Evolutionary conservation across 2,329 filamentous ascomycete species (phyloP).

Genomic region (Monosporascus sp.): DNA sequence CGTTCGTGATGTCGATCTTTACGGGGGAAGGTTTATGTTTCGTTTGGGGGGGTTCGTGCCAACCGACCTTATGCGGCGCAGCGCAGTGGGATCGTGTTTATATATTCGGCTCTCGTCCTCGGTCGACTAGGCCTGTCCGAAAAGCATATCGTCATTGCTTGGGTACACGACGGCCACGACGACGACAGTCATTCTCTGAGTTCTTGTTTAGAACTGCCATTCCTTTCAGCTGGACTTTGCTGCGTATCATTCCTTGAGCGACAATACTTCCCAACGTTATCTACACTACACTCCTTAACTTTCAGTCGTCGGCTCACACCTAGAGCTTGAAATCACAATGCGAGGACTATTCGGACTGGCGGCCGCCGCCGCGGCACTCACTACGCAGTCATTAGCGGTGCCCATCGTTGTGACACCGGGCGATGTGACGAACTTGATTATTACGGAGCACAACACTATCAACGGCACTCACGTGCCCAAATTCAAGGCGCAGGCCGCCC

Average conservation of each 20-base stretch:
- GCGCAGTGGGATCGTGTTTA: neutral
- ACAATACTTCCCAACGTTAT: neutral
- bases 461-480: conserved; percentile 27
- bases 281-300: neutral
- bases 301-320: neutral
- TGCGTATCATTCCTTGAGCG: neutral
- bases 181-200: neutral
- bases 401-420: conserved; percentile 28
- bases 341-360: conserved; percentile 19
- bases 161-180: neutral
- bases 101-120: neutral
- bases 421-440: conserved; percentile 25
- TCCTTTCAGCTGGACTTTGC: neutral
- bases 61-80: too few species aligned
- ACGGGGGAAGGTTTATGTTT: neutral
- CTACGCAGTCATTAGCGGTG: conserved; percentile 25
- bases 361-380: conserved; percentile 16
- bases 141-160: neutral
- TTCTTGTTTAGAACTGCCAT: neutral
- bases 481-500: neutral
- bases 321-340: conserved; percentile 11
- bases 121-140: too few species aligned
- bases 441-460: conserved; percentile 34
- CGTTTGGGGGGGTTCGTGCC: neutral
- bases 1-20: neutral